Conservation (phyloP, 2,329 filamentous ascomycete genomes). For the Aphanocladium album region DNA sequence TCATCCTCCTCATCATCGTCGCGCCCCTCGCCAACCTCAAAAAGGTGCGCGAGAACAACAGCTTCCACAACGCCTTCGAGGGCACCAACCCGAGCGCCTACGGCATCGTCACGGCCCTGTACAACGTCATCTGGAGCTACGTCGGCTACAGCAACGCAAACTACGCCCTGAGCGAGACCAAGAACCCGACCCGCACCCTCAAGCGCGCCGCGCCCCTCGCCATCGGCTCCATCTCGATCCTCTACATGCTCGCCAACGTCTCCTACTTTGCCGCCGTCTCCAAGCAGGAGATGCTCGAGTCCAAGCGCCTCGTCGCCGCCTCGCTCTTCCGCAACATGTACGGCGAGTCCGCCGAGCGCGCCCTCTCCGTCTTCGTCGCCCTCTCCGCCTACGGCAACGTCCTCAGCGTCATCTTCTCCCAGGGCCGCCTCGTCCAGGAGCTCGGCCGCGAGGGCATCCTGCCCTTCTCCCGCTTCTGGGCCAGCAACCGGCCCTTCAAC, state of each 20-base stretch:
- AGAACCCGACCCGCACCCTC: constrained; percentile 59
- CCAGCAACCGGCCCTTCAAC: constrained; percentile 59
- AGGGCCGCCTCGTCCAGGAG: constrained; percentile 61
- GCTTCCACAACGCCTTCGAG: constrained; percentile 59
- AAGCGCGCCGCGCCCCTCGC: constrained; percentile 61
- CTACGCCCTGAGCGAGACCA: constrained; percentile 61
- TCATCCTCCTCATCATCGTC: constrained; percentile 61
- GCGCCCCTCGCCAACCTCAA: constrained; percentile 57
- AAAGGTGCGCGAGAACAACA: constrained; percentile 53
- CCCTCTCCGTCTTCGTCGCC: constrained; percentile 60
- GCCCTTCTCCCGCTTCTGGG: constrained; percentile 58
- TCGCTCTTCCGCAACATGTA: constrained; percentile 54
- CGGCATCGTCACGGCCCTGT: constrained; percentile 63
- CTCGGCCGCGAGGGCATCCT: constrained; percentile 62
- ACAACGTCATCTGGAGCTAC: constrained; percentile 68
- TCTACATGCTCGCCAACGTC: constrained; percentile 64
- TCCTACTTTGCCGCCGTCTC: constrained; percentile 59
- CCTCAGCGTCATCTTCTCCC: constrained; percentile 62
- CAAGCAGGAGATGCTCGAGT: constrained; percentile 47
- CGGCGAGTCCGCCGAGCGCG: constrained; percentile 49
- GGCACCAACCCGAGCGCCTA: constrained; percentile 63
- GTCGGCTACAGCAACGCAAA: constrained; percentile 66
- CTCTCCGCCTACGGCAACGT: constrained; percentile 65
- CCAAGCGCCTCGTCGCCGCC: constrained; percentile 48
- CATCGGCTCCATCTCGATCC: constrained; percentile 50